Evolutionary conservation across 768 basidiomycete species (phyloP).

Genomic region (Pleurotus salmoneostramineus): DNA sequence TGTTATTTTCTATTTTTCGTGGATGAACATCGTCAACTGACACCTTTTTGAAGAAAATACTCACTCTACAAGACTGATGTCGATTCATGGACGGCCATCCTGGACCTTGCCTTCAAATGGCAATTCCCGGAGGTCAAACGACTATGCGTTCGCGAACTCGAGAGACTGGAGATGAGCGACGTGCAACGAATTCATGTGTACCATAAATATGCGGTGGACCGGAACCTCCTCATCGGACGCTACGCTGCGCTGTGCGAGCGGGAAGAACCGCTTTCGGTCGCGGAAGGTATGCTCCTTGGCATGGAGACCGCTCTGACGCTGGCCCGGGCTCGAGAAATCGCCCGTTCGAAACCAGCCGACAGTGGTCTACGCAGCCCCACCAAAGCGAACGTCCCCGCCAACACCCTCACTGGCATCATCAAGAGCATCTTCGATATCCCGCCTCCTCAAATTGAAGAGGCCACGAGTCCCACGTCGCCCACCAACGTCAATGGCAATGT

Average conservation of each 20-base stretch:
- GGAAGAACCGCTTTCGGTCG: constrained; percentile 42
- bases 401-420: constrained; percentile 31
- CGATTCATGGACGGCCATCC: constrained; percentile 53
- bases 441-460: not conserved
- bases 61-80: constrained; percentile 48
- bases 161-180: constrained; percentile 35
- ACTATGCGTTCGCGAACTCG: constrained; percentile 58
- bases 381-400: constrained; percentile 24
- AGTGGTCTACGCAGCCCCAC: constrained; percentile 30
- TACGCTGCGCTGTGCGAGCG: constrained; percentile 53
- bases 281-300: constrained; percentile 56
- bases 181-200: constrained; percentile 42
- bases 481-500: not conserved
- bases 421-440: constrained; percentile 26
- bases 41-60: constrained; percentile 37
- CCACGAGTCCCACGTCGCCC: not conserved
- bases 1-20: constrained; percentile 11
- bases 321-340: constrained; percentile 49
- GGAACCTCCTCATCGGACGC: constrained; percentile 41
- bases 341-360: constrained; percentile 26
- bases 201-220: constrained; percentile 46
- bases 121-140: constrained; percentile 50
- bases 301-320: constrained; percentile 50
- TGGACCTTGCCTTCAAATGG: constrained; percentile 57
- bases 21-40: not conserved